Base-by-base conservation (phyloP, 2,329 filamentous ascomycete species). In the Pseudogymnoascus sp. region DNA sequence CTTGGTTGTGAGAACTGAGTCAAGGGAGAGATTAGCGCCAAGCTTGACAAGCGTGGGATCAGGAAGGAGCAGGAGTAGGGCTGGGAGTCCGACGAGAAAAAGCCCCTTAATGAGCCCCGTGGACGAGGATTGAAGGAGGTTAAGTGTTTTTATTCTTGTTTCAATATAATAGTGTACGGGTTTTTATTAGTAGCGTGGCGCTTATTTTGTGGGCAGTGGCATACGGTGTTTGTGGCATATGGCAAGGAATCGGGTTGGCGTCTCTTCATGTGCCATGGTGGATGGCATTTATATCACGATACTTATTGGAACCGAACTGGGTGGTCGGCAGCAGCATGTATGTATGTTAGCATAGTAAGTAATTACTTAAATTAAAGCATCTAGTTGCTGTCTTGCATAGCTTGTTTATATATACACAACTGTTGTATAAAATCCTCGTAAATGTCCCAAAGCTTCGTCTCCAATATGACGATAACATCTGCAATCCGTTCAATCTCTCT, bases 1-100 rank as follows among this genome's bases (percentile, higher is more conserved):
- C 1, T 74, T 97, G 66, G 87, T 90, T 62, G 84, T 91, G 2
- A 80, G 93, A 68, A 96, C 90, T 0, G 93, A 97, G 72, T 96
- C 91, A 72, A 82, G 91, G 62, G 95, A 97, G 72, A 82, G 90
- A 64, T 76, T 97, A 38, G 80, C 83, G 16, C 72, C 84, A 12
- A 82, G 78, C 7, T 68, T 81, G 23, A 80, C 82, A 63, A 79
- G 38, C 25, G 34, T 84, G 65, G 82, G 78, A 60, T 82, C 82
- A 1, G 84, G 84, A 23, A 75, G 84, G 73, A 78, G 59, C 38
- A 83, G 72, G 65, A 75, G 74, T 63, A 73, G 79, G 65, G 70
- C 77, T 8, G 76, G 76, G 49, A 80, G 78, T 73, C 79, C 79
- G 23, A 73, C 70, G 36, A 77, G 84, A 66, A 87, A 86, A 72